Percentiles rank a stretch among this genome's conserved stretches.
Evolutionary conservation across 1,139 yeast genomes (phyloP).

Genomic region (Kodamaea sp.): DNA sequence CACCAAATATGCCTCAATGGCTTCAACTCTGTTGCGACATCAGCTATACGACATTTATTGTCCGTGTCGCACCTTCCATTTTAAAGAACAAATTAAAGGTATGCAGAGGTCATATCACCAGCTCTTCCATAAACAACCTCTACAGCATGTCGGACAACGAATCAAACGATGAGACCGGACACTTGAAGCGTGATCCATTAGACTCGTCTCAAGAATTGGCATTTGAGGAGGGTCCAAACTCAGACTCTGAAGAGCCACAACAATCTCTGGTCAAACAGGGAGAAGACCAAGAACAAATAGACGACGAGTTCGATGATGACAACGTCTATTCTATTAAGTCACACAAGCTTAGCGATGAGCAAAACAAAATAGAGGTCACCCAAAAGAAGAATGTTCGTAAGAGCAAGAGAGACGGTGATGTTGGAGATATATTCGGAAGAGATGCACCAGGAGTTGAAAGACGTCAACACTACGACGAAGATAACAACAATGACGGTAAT

Average conservation of each 20-base stretch:
- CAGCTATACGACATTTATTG: too few species aligned
- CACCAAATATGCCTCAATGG: too few species aligned
- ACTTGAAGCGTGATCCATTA: too few species aligned
- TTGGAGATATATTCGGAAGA: conserved; percentile 12
- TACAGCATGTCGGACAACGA: conserved; percentile 8
- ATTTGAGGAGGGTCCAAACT: conserved; percentile 5
- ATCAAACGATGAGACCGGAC: conserved; percentile 3
- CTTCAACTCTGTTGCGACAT: too few species aligned
- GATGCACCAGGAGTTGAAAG: conserved; percentile 6
- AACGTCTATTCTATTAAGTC: conserved; percentile 34
- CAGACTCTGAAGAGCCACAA: conserved; percentile 2
- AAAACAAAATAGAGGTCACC: conserved; percentile 27
- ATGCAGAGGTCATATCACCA: too few species aligned
- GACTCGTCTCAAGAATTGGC: conserved; percentile 2
- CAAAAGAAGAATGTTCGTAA: conserved; percentile 42
- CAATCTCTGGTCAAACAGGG: neutral
- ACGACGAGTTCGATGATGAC: conserved; percentile 16
- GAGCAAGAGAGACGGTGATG: conserved; percentile 12
- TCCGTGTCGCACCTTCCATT: too few species aligned
- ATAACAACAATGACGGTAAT: too few species aligned
- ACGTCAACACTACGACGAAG: conserved; percentile 6
- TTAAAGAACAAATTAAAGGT: too few species aligned
- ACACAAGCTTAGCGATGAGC: conserved; percentile 26
- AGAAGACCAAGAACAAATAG: neutral
- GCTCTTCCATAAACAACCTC: conserved; percentile 3